Evolutionary conservation across 257 asterid genomes (phyloP).

Genomic region (Jasminum sambac): DNA sequence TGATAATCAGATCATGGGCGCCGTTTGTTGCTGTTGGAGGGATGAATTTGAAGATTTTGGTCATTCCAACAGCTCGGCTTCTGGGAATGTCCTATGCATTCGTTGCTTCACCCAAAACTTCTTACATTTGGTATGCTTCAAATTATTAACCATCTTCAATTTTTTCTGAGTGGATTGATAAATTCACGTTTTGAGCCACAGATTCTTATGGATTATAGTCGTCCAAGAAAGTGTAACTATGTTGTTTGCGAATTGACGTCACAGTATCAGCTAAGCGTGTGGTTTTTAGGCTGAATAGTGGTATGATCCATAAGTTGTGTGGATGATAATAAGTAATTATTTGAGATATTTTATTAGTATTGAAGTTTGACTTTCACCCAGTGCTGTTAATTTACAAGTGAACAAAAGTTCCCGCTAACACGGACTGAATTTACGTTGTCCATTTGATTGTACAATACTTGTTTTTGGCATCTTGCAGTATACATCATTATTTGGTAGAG

Average conservation of each 20-base stretch:
- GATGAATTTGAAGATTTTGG: slow-evolving; percentile 70
- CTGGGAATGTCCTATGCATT: slow-evolving; percentile 64
- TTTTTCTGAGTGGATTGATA: slow-evolving; percentile 2
- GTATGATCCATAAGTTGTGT: too few species aligned
- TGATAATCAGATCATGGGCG: slow-evolving; percentile 57
- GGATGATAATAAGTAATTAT: too few species aligned
- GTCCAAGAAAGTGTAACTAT: background rate
- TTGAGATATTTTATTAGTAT: too few species aligned
- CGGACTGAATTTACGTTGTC: background rate
- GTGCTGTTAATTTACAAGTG: too few species aligned
- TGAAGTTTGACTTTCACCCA: too few species aligned
- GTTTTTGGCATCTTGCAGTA: slow-evolving; percentile 52
- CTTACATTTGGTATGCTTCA: slow-evolving; percentile 62
- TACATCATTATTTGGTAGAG: slow-evolving; percentile 68
- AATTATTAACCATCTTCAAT: slow-evolving; percentile 15
- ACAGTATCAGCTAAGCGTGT: too few species aligned
- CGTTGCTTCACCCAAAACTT: slow-evolving; percentile 64
- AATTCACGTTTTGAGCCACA: slow-evolving; percentile 1
- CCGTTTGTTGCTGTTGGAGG: slow-evolving; percentile 78
- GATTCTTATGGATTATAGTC: slow-evolving; percentile 4
- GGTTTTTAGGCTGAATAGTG: too few species aligned
- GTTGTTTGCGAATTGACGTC: background rate
- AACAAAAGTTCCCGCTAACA: too few species aligned
- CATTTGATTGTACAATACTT: slow-evolving; percentile 21
- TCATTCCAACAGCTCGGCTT: slow-evolving; percentile 60